These are phyloP conservation scores for Coemansia sp. DNA, from an alignment of 192 early-diverging fungal genomes.

Conservation along the genomic window DNA sequence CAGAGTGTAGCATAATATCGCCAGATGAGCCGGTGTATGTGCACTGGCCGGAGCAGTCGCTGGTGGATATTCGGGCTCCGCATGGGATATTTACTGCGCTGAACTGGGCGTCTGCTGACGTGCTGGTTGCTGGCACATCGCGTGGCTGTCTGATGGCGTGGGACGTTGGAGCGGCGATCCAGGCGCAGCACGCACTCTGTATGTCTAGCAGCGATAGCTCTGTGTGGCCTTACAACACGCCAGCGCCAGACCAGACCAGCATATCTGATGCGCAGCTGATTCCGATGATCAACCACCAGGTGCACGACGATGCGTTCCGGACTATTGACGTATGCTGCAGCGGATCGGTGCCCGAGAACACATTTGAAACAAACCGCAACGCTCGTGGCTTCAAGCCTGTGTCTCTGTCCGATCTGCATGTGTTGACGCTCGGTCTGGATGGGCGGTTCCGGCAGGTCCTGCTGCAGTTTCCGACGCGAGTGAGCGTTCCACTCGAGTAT, in stretches of 20 bases:
- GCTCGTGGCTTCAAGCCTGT: constrained; percentile 10
- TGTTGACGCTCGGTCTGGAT: constrained; percentile 10
- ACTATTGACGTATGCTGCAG: not conserved
- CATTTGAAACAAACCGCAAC: not conserved
- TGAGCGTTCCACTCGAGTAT: constrained; percentile 5
- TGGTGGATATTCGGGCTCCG: constrained; percentile 24
- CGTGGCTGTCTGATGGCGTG: constrained; percentile 24
- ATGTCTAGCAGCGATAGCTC: not conserved
- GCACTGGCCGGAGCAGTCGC: constrained; percentile 29
- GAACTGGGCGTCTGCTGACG: constrained; percentile 30
- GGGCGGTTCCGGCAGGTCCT: constrained; percentile 22
- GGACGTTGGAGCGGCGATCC: constrained; percentile 10
- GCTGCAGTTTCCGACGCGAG: constrained; percentile 17
- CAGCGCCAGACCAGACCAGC: not conserved
- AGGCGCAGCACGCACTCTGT: not conserved
- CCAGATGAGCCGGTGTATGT: constrained; percentile 15
- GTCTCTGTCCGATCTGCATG: constrained; percentile 12
- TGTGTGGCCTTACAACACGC: not conserved
- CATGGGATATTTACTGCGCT: constrained; percentile 30
- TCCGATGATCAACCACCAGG: constrained; percentile 19
- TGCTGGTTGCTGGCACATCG: constrained; percentile 33
- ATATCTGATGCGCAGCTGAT: not conserved
- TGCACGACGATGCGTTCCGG: constrained; percentile 13
- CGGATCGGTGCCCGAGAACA: not conserved
- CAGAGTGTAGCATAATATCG: constrained; percentile 3